These are phyloP conservation scores for Calocybe gangraenosa DNA, from an alignment of 768 basidiomycete species.

Conservation along the genomic window DNA sequence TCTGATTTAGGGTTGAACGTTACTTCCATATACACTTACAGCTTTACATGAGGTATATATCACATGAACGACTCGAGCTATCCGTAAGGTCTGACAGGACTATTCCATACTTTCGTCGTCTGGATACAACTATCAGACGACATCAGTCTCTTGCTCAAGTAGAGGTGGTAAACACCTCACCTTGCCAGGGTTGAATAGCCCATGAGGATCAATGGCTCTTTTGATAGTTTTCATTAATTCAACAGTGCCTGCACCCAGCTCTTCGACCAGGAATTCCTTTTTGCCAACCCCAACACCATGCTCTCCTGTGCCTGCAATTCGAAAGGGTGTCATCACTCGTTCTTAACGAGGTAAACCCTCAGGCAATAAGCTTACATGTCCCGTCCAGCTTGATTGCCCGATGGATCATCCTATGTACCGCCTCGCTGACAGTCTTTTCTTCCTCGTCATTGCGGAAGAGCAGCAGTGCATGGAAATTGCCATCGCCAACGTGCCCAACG, in stretches of 20 bases:
- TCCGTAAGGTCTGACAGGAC: too few species aligned
- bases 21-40: too few species aligned
- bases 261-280: constrained; percentile 72
- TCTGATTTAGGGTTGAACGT: too few species aligned
- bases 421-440: constrained; percentile 31
- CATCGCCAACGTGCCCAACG: constrained; percentile 78
- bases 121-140: constrained; percentile 15
- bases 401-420: constrained; percentile 58
- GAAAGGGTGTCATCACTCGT: not conserved
- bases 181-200: constrained; percentile 85
- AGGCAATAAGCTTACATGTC: constrained; percentile 46
- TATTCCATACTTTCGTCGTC: too few species aligned
- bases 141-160: not conserved
- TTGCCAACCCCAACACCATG: constrained; percentile 90
- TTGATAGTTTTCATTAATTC: constrained; percentile 84
- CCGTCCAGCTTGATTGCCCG: constrained; percentile 70
- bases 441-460: constrained; percentile 60
- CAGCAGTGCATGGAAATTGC: constrained; percentile 47
- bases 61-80: not conserved
- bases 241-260: constrained; percentile 81
- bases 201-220: constrained; percentile 64
- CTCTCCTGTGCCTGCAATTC: constrained; percentile 61
- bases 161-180: constrained; percentile 23
- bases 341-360: not conserved
- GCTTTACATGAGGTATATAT: not conserved